Percentiles rank a stretch among this genome's conserved stretches.
phyloP scores from a whole-genome alignment of 1,284 basidiomycete genomes.

The Cutaneotrichosporon sp. region DNA sequence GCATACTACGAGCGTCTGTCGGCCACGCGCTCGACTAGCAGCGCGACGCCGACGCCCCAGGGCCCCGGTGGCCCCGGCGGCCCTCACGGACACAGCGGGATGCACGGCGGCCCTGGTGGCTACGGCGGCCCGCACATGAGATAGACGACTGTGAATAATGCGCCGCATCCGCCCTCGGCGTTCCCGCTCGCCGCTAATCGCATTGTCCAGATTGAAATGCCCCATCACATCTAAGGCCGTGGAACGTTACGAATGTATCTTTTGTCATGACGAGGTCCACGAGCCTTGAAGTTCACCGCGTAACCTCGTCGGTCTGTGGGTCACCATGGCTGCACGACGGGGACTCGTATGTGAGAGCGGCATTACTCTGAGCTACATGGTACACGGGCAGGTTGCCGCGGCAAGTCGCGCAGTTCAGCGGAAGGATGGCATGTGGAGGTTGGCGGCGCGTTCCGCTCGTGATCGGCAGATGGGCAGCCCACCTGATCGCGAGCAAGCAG shows the following conservation, averaged over 20 bases:
- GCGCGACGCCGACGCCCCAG: not conserved
- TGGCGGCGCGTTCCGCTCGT: too few species aligned
- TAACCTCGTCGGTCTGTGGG: too few species aligned
- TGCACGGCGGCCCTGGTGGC: conserved; percentile 2
- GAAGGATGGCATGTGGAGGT: too few species aligned
- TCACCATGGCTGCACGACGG: too few species aligned
- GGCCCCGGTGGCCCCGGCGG: conserved; percentile 1
- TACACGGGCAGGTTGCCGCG: too few species aligned
- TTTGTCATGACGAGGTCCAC: not conserved
- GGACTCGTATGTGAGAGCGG: too few species aligned
- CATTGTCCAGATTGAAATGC: not conserved
- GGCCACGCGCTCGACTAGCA: conserved; percentile 13
- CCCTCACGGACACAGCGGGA: not conserved
- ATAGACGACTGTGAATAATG: not conserved
- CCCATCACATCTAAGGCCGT: conserved; percentile 1
- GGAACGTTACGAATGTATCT: conserved; percentile 8
- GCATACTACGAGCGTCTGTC: conserved; percentile 73
- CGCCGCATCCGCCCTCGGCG: not conserved
- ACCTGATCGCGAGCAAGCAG: too few species aligned
- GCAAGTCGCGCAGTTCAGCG: too few species aligned
- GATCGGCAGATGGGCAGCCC: too few species aligned
- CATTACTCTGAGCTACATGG: too few species aligned
- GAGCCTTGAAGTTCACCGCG: too few species aligned
- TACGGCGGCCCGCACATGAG: not conserved
- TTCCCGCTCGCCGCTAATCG: not conserved